Percentiles rank a stretch among this genome's conserved stretches.
Conservation (phyloP, 805 yeast genomes). For the Scheffersomyces amazonensis region DNA sequence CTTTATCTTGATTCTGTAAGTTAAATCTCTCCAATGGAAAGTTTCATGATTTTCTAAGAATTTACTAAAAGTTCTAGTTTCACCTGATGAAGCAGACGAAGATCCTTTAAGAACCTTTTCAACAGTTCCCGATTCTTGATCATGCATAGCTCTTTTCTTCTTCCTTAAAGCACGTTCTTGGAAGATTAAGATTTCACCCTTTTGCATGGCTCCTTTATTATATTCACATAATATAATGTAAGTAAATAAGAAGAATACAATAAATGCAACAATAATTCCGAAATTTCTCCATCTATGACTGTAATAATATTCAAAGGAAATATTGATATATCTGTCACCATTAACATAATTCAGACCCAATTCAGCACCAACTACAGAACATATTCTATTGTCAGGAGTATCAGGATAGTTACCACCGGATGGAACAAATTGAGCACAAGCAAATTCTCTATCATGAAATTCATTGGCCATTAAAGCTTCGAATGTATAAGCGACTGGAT, state of each 20-base stretch:
- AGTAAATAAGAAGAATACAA: constrained; percentile 49
- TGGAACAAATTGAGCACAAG: constrained; percentile 50
- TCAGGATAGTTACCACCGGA: constrained; percentile 30
- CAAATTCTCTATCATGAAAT: constrained; percentile 44
- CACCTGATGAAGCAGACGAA: neutral
- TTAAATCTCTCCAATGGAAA: constrained; percentile 76
- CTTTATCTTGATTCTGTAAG: constrained; percentile 66
- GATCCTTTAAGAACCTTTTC: constrained; percentile 5
- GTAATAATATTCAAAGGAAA: constrained; percentile 42
- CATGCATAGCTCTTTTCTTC: constrained; percentile 32
- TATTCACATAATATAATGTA: constrained; percentile 56
- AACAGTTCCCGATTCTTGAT: constrained; percentile 8
- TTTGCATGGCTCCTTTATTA: constrained; percentile 61
- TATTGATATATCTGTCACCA: constrained; percentile 28
- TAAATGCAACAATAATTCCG: constrained; percentile 60
- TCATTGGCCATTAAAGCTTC: constrained; percentile 60
- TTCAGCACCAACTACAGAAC: constrained; percentile 21
- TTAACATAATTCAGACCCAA: constrained; percentile 18
- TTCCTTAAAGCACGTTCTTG: constrained; percentile 47
- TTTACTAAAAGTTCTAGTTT: neutral
- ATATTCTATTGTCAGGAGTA: constrained; percentile 11
- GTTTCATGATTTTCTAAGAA: constrained; percentile 26
- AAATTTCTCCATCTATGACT: constrained; percentile 61
- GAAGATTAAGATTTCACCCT: constrained; percentile 69
- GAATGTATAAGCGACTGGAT: constrained; percentile 57